Evolutionary conservation across 208 protist species (phyloP), one percentile per base, ranked within the genome.

Genomic region (Crithidia fasciculata): DNA sequence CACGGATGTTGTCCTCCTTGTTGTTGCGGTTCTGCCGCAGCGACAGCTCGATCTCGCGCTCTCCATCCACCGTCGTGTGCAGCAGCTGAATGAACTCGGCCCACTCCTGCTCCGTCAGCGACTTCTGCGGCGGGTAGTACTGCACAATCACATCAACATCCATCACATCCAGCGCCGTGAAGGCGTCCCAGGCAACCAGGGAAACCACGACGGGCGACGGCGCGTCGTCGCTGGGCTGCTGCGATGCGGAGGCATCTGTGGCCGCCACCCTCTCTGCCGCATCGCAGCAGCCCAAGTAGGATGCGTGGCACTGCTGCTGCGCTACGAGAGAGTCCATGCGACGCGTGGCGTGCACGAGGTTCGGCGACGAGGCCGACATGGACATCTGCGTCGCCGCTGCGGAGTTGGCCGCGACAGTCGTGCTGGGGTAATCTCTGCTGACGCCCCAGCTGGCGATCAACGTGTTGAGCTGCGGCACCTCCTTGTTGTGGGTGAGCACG

Each of bases 101-200:
- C 76, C 90, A 88, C 69, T 92, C 88, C 19, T 80, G 75, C 58
- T 85, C 76, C 18, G 82, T 83, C 50, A 92, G 68, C 15, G 90
- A 92, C 73, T 93, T 93, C 76, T 92, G 87, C 16, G 90, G 88
- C 0, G 90, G 90, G 80, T 90, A 87, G 60, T 87, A 91, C 62
- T 92, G 88, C 57, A 95, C 77, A 16, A 93, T 64, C 13, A 86
- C 49, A 77, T 95, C 90, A 53, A 93, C 79, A 67, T 95, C 90
- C 90, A 95, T 92, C 12, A 95, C 39, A 49, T 95, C 90, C 8
- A 91, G 58, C 0, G 71, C 79, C 1, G 88, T 92, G 63, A 84
- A 89, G 12, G 85, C 84, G 69, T 95, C 88, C 85, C 82, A 91
- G 0, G 65, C 80, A 8, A 93, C 65, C 2, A 95, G 76, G 8